These are phyloP conservation scores for Scalesia atractyloides DNA, from an alignment of 129 eudicot genomes.

Conservation along the genomic window DNA sequence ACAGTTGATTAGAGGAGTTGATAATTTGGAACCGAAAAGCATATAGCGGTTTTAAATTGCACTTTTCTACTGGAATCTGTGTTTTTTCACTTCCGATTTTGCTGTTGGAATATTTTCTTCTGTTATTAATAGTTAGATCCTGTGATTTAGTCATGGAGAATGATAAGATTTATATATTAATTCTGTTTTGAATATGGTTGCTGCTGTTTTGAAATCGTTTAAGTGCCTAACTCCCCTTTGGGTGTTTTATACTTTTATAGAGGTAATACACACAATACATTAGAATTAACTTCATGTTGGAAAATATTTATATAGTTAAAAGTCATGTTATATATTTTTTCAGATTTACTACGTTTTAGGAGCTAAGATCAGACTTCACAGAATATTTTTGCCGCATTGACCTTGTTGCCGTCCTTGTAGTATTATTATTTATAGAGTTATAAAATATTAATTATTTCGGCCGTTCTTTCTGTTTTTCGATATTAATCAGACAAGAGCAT, in stretches of 20 bases:
- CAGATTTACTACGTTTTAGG: slow-evolving; percentile 8
- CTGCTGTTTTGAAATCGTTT: background rate
- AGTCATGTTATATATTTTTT: too few relatives aligned
- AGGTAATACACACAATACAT: background rate
- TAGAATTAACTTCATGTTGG: background rate
- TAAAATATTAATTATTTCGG: background rate
- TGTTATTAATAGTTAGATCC: background rate
- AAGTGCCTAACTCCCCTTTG: background rate
- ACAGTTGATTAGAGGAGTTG: background rate
- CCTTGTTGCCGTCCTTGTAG: slow-evolving; percentile 18
- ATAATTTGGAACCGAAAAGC: slow-evolving; percentile 1
- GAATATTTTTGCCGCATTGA: slow-evolving; percentile 10
- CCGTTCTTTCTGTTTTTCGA: slow-evolving; percentile 4
- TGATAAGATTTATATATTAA: background rate
- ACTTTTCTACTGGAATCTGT: background rate
- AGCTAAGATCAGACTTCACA: background rate
- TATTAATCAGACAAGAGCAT: slow-evolving; percentile 8
- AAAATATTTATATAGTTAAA: background rate
- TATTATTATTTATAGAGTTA: background rate
- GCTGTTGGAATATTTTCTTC: background rate
- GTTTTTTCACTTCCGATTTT: background rate
- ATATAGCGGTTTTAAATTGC: background rate
- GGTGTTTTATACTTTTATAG: background rate
- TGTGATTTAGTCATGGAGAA: background rate
- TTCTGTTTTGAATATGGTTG: background rate